Percentiles rank a stretch among this genome's conserved stretches.
Evolutionary conservation across 1,284 basidiomycete genomes (phyloP).

Genomic region (Bondarzewia mesenterica): DNA sequence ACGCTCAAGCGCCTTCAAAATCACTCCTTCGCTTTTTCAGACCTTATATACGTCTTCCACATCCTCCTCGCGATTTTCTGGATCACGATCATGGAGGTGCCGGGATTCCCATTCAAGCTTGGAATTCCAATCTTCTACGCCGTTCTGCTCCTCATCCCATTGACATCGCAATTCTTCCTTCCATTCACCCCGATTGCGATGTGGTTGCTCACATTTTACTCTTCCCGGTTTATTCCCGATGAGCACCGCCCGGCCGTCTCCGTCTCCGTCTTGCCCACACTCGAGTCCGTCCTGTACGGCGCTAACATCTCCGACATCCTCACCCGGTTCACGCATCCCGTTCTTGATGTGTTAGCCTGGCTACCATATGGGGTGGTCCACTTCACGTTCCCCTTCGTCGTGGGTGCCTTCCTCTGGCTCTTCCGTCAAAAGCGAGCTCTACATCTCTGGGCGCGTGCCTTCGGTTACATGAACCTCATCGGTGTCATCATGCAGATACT

Average conservation of each 20-base stretch:
- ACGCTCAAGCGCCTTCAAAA: conserved; percentile 56
- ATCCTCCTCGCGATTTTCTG: conserved; percentile 64
- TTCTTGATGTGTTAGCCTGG: conserved; percentile 93
- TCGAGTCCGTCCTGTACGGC: conserved; percentile 92
- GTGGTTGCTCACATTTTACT: conserved; percentile 84
- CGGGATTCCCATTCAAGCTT: conserved; percentile 72
- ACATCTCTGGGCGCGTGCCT: conserved; percentile 82
- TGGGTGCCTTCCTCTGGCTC: conserved; percentile 72
- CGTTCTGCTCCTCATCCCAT: conserved; percentile 68
- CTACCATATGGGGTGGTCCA: conserved; percentile 92
- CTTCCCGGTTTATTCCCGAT: conserved; percentile 78
- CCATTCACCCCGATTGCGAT: conserved; percentile 84
- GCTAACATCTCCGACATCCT: conserved; percentile 97
- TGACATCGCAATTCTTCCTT: conserved; percentile 89
- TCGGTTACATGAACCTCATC: conserved; percentile 90
- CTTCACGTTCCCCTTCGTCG: conserved; percentile 78
- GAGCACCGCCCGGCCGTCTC: conserved; percentile 75
- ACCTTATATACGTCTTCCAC: conserved; percentile 60
- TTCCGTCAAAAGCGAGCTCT: conserved; percentile 76
- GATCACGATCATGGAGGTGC: conserved; percentile 70
- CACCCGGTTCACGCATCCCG: conserved; percentile 86
- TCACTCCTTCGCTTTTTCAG: conserved; percentile 53
- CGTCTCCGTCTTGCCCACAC: conserved; percentile 87
- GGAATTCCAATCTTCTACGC: conserved; percentile 71
- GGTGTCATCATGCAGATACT: conserved; percentile 88